phyloP scores from a whole-genome alignment of 352 stramenopile species.

The Pythium myriotylum region DNA sequence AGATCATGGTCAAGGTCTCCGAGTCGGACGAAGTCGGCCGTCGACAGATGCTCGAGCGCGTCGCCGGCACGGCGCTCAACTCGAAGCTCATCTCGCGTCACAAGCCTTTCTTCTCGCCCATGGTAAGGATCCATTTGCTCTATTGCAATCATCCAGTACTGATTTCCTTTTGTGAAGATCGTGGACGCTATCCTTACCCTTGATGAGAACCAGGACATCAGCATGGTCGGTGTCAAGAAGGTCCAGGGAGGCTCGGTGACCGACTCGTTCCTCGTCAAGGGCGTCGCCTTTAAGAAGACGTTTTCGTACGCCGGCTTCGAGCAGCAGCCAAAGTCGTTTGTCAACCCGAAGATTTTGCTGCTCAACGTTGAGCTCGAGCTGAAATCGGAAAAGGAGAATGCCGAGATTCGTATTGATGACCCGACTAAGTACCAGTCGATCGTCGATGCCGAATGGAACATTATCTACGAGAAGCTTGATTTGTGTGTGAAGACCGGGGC shows the following conservation, averaged over 20 bases:
- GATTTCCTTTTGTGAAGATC: constrained; percentile 51
- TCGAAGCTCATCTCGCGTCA: constrained; percentile 98
- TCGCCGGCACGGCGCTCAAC: constrained; percentile 97
- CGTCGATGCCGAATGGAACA: constrained; percentile 99
- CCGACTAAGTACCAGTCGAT: constrained; percentile 99
- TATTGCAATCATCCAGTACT: background rate
- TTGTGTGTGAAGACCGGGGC: constrained; percentile 90
- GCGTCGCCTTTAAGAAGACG: constrained; percentile 99
- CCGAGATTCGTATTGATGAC: constrained; percentile 97
- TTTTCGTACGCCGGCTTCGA: constrained; percentile 99
- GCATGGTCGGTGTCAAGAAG: constrained; percentile 98
- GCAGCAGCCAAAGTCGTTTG: constrained; percentile 99
- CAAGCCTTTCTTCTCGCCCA: constrained; percentile 97
- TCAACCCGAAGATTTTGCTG: constrained; percentile 96
- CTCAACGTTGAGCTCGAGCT: constrained; percentile 99
- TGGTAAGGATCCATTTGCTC: constrained; percentile 56
- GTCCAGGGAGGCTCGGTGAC: constrained; percentile 97
- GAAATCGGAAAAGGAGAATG: constrained; percentile 99
- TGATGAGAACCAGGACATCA: constrained; percentile 86
- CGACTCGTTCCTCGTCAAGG: constrained; percentile 97
- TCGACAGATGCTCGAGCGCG: constrained; percentile 90
- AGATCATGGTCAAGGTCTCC: constrained; percentile 84
- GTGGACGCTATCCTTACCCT: constrained; percentile 95
- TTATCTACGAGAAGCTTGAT: constrained; percentile 99
- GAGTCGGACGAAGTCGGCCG: constrained; percentile 78